Evolutionary conservation across 129 eudicot species (phyloP), one percentile per base, ranked within the genome.

Genomic region (Artemisia argyi): DNA sequence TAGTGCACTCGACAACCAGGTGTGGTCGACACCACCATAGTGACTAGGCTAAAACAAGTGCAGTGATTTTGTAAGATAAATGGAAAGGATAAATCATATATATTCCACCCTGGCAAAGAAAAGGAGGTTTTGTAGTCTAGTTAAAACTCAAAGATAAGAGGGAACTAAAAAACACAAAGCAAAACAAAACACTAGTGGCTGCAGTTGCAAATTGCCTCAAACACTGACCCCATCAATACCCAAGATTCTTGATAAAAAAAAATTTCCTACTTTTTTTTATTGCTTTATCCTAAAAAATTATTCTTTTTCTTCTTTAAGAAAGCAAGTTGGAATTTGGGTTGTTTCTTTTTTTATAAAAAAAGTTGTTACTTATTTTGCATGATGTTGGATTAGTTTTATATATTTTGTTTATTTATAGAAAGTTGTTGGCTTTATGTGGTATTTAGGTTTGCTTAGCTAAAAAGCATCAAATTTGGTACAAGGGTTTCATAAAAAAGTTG

Each of bases 61-160:
- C 3, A 46, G 39, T 16, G 12, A 28, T 11, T 49, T 52, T 54
- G 74, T 32, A 69, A 18, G 24, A 71, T 62, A 47, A 62, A 52
- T 53, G 46, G 65, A 26, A 26, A 26, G 30, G 30, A 28, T 28
- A 28, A n/a, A n/a, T n/a, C n/a, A n/a, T n/a, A 42, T n/a, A 71
- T 52, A 50, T 61, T 78, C 82, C 77, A 78, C 67, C 59, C 82
- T 78, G 73, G 82, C 77, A 71, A 54, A 66, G 82, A 78, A 78
- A 71, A 65, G n/a, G 61, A 78, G 61, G 54, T 78, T 78, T 71
- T 78, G 82, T 78, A 54, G 39, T 78, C 49, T 72, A 42, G 46
- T 64, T 64, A 18, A 71, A 71, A 39, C 44, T 39, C 44, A 39
- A 77, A 61, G 82, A 78, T 71, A 78, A 78, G 82, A 76, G 67